Evolutionary conservation across 2,329 filamentous ascomycete genomes (phyloP).

Genomic region (Arthrobotrys musiformis): DNA sequence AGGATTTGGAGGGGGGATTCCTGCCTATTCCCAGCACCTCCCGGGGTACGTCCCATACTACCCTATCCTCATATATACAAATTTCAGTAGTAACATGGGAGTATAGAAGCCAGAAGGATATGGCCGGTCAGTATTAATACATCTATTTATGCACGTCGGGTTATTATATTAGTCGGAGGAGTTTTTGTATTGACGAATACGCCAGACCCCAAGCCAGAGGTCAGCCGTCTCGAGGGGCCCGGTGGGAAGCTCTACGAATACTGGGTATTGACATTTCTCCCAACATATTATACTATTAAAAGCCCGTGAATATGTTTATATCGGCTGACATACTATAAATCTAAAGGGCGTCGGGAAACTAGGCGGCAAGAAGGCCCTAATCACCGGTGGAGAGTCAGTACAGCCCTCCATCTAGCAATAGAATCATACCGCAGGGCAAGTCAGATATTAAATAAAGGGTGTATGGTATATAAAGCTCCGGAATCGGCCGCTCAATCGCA

Average conservation of each 20-base stretch:
- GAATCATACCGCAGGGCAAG: too few relatives aligned
- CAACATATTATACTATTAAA: neutral
- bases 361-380: constrained; percentile 67
- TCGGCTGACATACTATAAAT: neutral
- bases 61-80: too few relatives aligned
- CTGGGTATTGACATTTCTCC: constrained; percentile 19
- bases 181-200: neutral
- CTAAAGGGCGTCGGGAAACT: constrained; percentile 66
- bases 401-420: neutral
- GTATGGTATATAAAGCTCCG: constrained; percentile 65
- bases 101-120: constrained; percentile 39
- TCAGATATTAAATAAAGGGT: too few relatives aligned
- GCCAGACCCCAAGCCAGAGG: constrained; percentile 37
- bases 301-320: neutral
- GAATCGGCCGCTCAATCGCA: constrained; percentile 69
- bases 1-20: constrained; percentile 34
- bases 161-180: neutral
- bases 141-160: neutral
- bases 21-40: constrained; percentile 14
- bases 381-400: constrained; percentile 70
- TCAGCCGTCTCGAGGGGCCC: constrained; percentile 40
- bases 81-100: too few relatives aligned
- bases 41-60: constrained; percentile 14
- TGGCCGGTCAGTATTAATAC: constrained; percentile 11
- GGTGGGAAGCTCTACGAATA: constrained; percentile 44